These are phyloP conservation scores for Pelargonium citronellum DNA, from an alignment of 441 rosid genomes.

Conservation along the genomic window DNA sequence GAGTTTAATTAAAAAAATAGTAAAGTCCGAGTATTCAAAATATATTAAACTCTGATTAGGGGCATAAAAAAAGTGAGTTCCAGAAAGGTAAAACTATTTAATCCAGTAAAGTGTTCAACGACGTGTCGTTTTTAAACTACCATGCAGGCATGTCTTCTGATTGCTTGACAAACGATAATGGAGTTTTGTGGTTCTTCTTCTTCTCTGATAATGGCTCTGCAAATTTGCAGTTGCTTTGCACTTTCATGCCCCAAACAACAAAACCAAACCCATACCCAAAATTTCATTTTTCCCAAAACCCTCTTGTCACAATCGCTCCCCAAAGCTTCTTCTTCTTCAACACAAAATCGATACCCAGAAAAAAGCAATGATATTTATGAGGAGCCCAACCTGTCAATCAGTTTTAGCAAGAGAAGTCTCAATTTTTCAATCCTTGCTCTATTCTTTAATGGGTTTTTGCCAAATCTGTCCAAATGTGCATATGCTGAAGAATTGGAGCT, in stretches of 20 bases:
- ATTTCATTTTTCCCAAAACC: conserved; percentile 8
- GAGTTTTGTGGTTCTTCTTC: not conserved
- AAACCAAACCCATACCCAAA: conserved; percentile 9
- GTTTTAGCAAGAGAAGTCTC: conserved; percentile 46
- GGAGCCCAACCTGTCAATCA: conserved; percentile 13
- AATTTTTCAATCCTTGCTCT: conserved; percentile 44
- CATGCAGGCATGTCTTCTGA: not conserved
- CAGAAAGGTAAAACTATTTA: no score
- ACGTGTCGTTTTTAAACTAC: not conserved
- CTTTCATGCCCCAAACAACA: conserved; percentile 15
- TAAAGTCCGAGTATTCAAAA: no score
- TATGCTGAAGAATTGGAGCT: conserved; percentile 37
- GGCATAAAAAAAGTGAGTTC: no score
- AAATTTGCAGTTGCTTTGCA: conserved; percentile 12
- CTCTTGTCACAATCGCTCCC: conserved; percentile 4
- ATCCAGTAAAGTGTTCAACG: not conserved
- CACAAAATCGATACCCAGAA: conserved; percentile 11
- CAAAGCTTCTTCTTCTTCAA: conserved; percentile 13
- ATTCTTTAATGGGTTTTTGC: conserved; percentile 35
- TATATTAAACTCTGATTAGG: no score
- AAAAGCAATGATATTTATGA: not conserved
- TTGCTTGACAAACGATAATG: not conserved
- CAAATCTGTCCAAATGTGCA: conserved; percentile 25
- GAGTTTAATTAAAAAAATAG: no score
- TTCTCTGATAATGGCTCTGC: conserved; percentile 22